Conservation (phyloP, 2,329 filamentous ascomycete species). For the Elsinoe necatrix region DNA sequence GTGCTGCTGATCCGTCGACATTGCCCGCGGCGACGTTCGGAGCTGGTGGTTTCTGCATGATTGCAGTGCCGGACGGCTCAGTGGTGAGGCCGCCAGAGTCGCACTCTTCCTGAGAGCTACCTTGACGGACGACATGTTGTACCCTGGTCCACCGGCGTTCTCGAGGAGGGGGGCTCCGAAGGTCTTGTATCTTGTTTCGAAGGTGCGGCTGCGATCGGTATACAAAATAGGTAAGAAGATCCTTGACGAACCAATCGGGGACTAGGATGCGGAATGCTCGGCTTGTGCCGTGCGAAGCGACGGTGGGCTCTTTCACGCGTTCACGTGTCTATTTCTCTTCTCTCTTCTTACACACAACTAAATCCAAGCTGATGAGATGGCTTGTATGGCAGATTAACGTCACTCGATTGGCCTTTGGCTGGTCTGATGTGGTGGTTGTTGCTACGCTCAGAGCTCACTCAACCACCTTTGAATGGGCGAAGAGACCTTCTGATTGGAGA, state of each 20-base stretch:
- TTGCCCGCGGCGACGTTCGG: conserved; percentile 32
- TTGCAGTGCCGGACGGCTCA: conserved; percentile 25
- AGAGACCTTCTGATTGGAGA: conserved; percentile 39
- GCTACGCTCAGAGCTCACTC: conserved; percentile 39
- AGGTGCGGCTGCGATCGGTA: background rate
- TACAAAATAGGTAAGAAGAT: conserved; percentile 4
- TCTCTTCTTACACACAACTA: conserved; percentile 59
- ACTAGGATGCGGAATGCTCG: background rate
- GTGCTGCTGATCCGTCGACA: conserved; percentile 41
- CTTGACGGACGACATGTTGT: conserved; percentile 36
- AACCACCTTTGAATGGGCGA: conserved; percentile 41
- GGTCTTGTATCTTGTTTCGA: conserved; percentile 7
- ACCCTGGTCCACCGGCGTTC: background rate
- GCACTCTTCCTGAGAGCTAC: conserved; percentile 31
- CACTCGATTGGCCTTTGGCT: conserved; percentile 37
- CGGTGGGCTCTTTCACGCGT: conserved; percentile 6
- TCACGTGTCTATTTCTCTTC: conserved; percentile 20
- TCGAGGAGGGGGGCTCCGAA: background rate
- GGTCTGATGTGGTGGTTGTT: conserved; percentile 40
- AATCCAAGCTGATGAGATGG: conserved; percentile 69
- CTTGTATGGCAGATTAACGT: conserved; percentile 42
- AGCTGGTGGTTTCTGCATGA: conserved; percentile 26
- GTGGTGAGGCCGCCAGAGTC: conserved; percentile 30
- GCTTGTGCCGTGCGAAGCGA: background rate
- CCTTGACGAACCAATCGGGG: background rate